Evolutionary conservation across 2,329 filamentous ascomycete species (phyloP), one percentile per base, ranked within the genome.

Genomic region (Drechslerella dactyloides): DNA sequence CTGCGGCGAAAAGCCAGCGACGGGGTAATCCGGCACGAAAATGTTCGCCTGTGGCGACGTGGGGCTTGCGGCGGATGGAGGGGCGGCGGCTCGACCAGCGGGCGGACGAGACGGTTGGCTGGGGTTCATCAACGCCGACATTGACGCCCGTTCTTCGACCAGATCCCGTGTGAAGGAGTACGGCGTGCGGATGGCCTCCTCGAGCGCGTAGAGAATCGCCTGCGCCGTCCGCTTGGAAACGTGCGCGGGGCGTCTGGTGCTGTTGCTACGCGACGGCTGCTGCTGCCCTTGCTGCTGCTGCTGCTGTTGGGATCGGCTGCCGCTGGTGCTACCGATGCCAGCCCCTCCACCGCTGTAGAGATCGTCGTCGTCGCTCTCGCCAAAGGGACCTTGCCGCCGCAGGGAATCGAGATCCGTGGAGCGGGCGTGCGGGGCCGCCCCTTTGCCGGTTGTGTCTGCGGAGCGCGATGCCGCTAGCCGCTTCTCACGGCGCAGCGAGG

Each of bases 151-250:
- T 82, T 96, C 90, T 83, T 99, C 94, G 73, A 88, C 85, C 76
- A 88, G 82, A 80, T 96, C 92, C 23, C 90, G 85, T 7, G 92
- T 96, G 81, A 97, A 96, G 54, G 87, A 83, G 75, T 91, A 85
- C 1, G 93, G 92, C 52, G 89, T 86, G 75, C 93, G 89, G 75
- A 97, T 85, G 40, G 91, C 91, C 82, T 96, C 91, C 82, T 97
- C 93, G 65, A 97, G 86, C 40, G 92, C 87, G 83, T 90, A 97
- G 76, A 96, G 88, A 78, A 99, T 93, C 40, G 94, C 93, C 79
- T 90, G 90, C 74, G 91, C 90, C 52, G 91, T 96, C 75, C 90
- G 87, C 76, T 87, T 89, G 53, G 92, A 96, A 79, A 97, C 88
- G 77, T 86, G 87, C 73, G 73, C 74, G 24, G 75, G 69, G 60